A percentile compares a stretch with the other conserved stretches of the same genome.
Conservation (phyloP, 2,329 filamentous ascomycete genomes). For the Venturia pyrina region DNA sequence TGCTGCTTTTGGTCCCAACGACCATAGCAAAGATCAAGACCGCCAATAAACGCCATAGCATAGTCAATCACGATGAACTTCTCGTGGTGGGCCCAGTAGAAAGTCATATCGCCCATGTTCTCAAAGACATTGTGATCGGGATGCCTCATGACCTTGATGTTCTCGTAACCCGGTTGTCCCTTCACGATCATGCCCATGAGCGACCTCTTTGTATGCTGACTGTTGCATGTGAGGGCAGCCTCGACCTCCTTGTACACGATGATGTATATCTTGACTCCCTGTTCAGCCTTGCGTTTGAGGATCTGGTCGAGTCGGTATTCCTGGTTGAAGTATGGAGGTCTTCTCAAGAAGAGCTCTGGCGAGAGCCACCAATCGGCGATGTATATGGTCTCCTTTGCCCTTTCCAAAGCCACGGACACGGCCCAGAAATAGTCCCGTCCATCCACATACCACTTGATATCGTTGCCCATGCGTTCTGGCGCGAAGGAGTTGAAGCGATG, state of each 20-base stretch:
- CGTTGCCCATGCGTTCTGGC: slow-evolving; percentile 73
- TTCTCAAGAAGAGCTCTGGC: slow-evolving; percentile 74
- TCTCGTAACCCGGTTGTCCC: slow-evolving; percentile 71
- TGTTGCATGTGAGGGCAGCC: slow-evolving; percentile 69
- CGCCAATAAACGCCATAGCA: slow-evolving; percentile 81
- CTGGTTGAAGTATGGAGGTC: slow-evolving; percentile 73
- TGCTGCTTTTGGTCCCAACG: slow-evolving; percentile 88
- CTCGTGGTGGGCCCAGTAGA: slow-evolving; percentile 97
- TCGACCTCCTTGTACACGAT: slow-evolving; percentile 78
- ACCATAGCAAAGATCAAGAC: slow-evolving; percentile 89
- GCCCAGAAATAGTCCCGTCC: slow-evolving; percentile 92
- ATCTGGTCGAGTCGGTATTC: slow-evolving; percentile 80
- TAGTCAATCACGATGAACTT: slow-evolving; percentile 97
- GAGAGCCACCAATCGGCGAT: slow-evolving; percentile 97
- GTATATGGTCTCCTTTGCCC: slow-evolving; percentile 87
- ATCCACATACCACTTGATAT: slow-evolving; percentile 95
- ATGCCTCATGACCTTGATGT: slow-evolving; percentile 82
- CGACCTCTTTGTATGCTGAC: slow-evolving; percentile 81
- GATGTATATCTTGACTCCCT: slow-evolving; percentile 88
- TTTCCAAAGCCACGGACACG: slow-evolving; percentile 80
- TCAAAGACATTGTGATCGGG: slow-evolving; percentile 93
- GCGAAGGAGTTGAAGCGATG: slow-evolving; percentile 89
- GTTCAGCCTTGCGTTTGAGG: slow-evolving; percentile 79
- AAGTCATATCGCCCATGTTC: slow-evolving; percentile 89
- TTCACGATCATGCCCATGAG: slow-evolving; percentile 67